Base-by-base conservation (phyloP, 352 stramenopile species). In the Phytopythium boreale region DNA sequence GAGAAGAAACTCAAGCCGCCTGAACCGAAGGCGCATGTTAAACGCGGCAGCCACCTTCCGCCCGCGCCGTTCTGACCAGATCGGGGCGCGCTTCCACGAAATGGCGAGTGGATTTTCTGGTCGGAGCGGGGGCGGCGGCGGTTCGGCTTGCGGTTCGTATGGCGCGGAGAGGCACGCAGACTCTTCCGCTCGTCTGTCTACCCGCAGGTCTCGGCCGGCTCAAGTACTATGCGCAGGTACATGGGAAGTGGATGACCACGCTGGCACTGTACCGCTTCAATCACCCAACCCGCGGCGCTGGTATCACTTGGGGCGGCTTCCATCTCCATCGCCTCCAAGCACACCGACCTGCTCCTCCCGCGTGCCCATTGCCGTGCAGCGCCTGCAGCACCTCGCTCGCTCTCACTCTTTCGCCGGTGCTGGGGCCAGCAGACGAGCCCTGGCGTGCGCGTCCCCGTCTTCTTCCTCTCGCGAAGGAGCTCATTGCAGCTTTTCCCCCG, bases 271-370 rank as follows among this genome's bases (percentile, higher is more conserved):
- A 11, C 14, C 27, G 31, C 6, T 57, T 57, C 51, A 57, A 57
- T 39, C 9, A 27, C 51, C 51, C 29, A 59, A 59, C 52, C 52
- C 52, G 52, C 20, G 5, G 31, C 31, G 52, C 52, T 59, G 52
- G 52, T n/a, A 59, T 59, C 31, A 59, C 52, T n/a, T 8, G 27
- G 1, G 29, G 29, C 4, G 8, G 11, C 29, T 36, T 56, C 20
- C 43, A 15, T 26, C 43, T 49, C 26, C 43, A 19, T 49, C 43
- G 26, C 20, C 43, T 26, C 20, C 43, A 10, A 22, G 43, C 19
- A 26, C 43, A n/a, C 8, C 7, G 29, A 3, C 29, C 29, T 34
- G 3, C 3, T 34, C 29, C 29, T 34, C 29, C 7, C 29, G 29
- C 29, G 7, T 39, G 34, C 29, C 10, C 34, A 39, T 14, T 14